Conservation (phyloP, 129 eudicot genomes). For the Flaveria trinervia region DNA sequence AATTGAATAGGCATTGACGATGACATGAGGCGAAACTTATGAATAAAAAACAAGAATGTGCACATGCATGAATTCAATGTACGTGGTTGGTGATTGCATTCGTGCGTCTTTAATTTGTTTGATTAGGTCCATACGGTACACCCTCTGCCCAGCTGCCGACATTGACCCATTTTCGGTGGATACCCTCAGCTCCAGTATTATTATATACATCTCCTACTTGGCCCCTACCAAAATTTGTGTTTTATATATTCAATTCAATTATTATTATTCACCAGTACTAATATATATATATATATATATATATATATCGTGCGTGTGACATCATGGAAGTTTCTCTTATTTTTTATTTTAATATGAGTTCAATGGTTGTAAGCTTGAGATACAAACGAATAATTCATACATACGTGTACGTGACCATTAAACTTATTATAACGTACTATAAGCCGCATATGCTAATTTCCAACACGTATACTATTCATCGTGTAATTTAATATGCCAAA, state of each 20-base stretch:
- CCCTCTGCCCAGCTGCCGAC: slow-evolving; percentile 34
- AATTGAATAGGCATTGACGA: neutral
- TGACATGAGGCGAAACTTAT: neutral
- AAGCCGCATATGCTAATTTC: neutral
- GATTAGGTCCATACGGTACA: slow-evolving; percentile 21
- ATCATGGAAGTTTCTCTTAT: neutral
- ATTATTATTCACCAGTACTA: too few species aligned
- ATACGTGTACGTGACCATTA: neutral
- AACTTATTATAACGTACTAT: too few species aligned
- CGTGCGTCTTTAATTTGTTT: slow-evolving; percentile 42
- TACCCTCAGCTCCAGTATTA: neutral
- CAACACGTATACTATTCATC: neutral
- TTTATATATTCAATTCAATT: neutral
- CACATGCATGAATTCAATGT: slow-evolving; percentile 1
- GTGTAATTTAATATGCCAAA: too few species aligned
- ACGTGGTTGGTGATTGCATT: slow-evolving; percentile 26
- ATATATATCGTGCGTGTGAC: neutral
- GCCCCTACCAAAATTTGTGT: slow-evolving; percentile 25
- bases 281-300: too few species aligned
- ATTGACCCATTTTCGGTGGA: slow-evolving; percentile 29
- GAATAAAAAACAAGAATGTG: too few species aligned
- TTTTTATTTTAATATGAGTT: neutral
- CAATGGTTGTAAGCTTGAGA: neutral
- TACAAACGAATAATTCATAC: neutral
- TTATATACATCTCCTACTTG: slow-evolving; percentile 11